Conservation (phyloP, 2,329 filamentous ascomycete species). For the Elsinoe batatas region DNA sequence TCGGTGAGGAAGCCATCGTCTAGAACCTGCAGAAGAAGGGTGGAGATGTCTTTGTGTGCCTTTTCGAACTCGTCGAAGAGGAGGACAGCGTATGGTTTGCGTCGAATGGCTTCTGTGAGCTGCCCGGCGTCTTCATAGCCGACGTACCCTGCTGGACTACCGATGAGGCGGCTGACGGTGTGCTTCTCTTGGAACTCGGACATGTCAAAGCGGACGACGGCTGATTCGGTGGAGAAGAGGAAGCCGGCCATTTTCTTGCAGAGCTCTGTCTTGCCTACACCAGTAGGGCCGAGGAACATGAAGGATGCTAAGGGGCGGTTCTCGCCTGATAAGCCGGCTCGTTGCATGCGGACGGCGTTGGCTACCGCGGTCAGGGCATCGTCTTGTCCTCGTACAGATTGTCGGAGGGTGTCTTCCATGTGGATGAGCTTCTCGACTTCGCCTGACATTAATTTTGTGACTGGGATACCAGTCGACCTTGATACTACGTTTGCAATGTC, state of each 20-base stretch:
- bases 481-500: conserved; percentile 92
- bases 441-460: conserved; percentile 82
- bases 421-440: conserved; percentile 90
- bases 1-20: conserved; percentile 96
- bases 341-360: conserved; percentile 86
- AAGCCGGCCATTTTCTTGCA: conserved; percentile 94
- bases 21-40: conserved; percentile 82
- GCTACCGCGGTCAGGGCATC: conserved; percentile 85
- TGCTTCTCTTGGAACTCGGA: conserved; percentile 96
- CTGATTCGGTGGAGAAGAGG: conserved; percentile 83
- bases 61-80: conserved; percentile 98
- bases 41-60: conserved; percentile 88
- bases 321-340: conserved; percentile 82
- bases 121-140: conserved; percentile 96
- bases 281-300: conserved; percentile 95
- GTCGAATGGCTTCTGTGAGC: conserved; percentile 84
- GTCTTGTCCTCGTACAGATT: conserved; percentile 84
- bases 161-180: conserved; percentile 85
- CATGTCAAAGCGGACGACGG: conserved; percentile 95
- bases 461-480: conserved; percentile 82
- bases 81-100: conserved; percentile 90
- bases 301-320: conserved; percentile 88
- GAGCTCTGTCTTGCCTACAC: conserved; percentile 93
- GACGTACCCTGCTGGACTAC: conserved; percentile 86
- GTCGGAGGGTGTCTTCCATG: conserved; percentile 83